These are phyloP conservation scores for Torulaspora delbrueckii DNA, from an alignment of 805 yeast species.

Conservation along the genomic window DNA sequence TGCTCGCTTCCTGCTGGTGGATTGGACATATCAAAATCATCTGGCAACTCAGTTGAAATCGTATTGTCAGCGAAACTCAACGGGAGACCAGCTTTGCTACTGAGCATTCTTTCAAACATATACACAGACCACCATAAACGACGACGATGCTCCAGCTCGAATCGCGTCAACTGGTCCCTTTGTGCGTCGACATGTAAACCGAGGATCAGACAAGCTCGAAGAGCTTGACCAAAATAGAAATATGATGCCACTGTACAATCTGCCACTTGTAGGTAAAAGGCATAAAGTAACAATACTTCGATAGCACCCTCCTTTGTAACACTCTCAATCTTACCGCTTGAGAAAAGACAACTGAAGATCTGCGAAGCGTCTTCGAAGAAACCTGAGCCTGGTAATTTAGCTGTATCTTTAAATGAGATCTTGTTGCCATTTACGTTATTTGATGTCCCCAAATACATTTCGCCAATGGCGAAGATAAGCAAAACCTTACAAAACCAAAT, in stretches of 20 bases:
- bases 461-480: conserved; percentile 72
- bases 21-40: conserved; percentile 58
- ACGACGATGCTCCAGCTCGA: conserved; percentile 78
- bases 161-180: conserved; percentile 55
- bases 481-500: conserved; percentile 77
- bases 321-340: conserved; percentile 75
- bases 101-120: conserved; percentile 76
- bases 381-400: conserved; percentile 71
- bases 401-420: conserved; percentile 25
- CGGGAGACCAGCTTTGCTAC: conserved; percentile 79
- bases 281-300: conserved; percentile 68
- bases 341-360: conserved; percentile 67
- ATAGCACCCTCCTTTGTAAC: conserved; percentile 75
- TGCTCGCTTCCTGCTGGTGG: conserved; percentile 59
- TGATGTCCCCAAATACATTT: conserved; percentile 75
- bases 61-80: conserved; percentile 75
- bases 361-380: conserved; percentile 78
- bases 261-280: conserved; percentile 76
- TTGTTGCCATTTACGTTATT: conserved; percentile 48
- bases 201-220: conserved; percentile 63
- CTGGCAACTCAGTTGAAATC: conserved; percentile 71
- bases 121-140: conserved; percentile 85
- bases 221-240: conserved; percentile 72
- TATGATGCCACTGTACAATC: conserved; percentile 80
- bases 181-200: conserved; percentile 85